Conservation (phyloP, 768 basidiomycete species). For the Hericium coralloides region DNA sequence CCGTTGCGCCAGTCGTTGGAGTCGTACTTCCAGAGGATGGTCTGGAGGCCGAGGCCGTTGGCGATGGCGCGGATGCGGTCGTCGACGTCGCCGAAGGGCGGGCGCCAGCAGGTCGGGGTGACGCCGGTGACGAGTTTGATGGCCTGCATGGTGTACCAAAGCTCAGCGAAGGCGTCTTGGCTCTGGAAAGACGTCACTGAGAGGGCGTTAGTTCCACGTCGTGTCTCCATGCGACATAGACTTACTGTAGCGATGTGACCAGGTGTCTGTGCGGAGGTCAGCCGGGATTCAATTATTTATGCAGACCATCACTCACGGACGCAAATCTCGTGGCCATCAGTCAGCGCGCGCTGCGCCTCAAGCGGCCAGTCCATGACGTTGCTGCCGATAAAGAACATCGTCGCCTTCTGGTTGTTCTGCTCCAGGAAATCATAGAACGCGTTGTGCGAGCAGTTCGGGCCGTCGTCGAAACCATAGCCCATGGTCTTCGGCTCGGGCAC, state of each 20-base stretch:
- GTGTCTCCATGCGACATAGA: too few relatives aligned
- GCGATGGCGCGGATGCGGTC: slow-evolving; percentile 70
- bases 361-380: slow-evolving; percentile 48
- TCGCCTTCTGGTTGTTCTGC: slow-evolving; percentile 50
- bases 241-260: slow-evolving; percentile 43
- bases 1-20: slow-evolving; percentile 57
- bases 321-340: slow-evolving; percentile 48
- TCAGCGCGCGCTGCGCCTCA: slow-evolving; percentile 42
- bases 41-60: slow-evolving; percentile 54
- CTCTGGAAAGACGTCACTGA: slow-evolving; percentile 53
- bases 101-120: slow-evolving; percentile 53
- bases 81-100: slow-evolving; percentile 63
- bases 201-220: not conserved
- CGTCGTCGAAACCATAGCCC: slow-evolving; percentile 57
- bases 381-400: slow-evolving; percentile 56
- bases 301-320: slow-evolving; percentile 35
- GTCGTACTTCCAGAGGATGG: slow-evolving; percentile 67
- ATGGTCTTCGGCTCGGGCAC: slow-evolving; percentile 50
- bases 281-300: not conserved
- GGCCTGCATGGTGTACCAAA: slow-evolving; percentile 56
- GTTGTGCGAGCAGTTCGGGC: slow-evolving; percentile 58
- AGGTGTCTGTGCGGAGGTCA: slow-evolving; percentile 20
- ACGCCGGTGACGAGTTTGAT: slow-evolving; percentile 47
- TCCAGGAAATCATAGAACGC: slow-evolving; percentile 48
- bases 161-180: slow-evolving; percentile 63